Base-by-base conservation (phyloP, 441 rosid genomes). In the Cnidoscolus chayamansa region DNA sequence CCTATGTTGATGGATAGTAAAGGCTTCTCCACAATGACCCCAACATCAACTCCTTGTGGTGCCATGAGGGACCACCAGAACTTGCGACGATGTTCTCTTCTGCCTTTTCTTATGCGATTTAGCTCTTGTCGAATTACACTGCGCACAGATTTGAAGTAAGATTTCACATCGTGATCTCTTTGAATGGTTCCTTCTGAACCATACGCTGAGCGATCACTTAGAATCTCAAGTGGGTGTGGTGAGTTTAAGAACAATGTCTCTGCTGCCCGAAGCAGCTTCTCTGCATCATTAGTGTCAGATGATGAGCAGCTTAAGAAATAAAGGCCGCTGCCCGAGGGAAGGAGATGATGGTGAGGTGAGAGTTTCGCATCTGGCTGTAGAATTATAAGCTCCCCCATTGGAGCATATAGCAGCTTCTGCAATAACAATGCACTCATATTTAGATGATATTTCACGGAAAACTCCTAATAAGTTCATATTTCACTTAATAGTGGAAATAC, bases 211-310 rank as follows among this genome's bases (percentile, higher is more conserved):
- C 91, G 85, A 67, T 94, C 99, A 7, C 97, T 82, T 13, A 94
- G 83, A 78, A 92, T 92, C 78, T 94, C 99, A 0, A 92, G 96
- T 8, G 99, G 99, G 76, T 94, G 99, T 15, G 99, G 99, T 0
- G 98, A 85, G 77, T 92, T 89, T 59, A 94, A 80, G 85, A 92
- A 94, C 60, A 81, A 81, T 31, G 80, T 80, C 65, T 83, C 85
- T 0, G 99, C 98, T 0, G 93, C 85, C 55, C 47, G 80, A 55
- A 94, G 81, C 60, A 84, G 82, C 80, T 89, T 88, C 78, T 92
- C 92, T 16, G 85, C 87, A 37, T 81, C 80, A 49, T 57, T 63
- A 1, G 43, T 57, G 20, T 85, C 87, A 25, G 89, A 78, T 17
- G 73, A 43, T 31, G 84, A 78, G 50, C 84, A 77, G 32, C 75